phyloP scores from a whole-genome alignment of 2,329 filamentous ascomycete species.

The Cadophora luteo-olivacea region DNA sequence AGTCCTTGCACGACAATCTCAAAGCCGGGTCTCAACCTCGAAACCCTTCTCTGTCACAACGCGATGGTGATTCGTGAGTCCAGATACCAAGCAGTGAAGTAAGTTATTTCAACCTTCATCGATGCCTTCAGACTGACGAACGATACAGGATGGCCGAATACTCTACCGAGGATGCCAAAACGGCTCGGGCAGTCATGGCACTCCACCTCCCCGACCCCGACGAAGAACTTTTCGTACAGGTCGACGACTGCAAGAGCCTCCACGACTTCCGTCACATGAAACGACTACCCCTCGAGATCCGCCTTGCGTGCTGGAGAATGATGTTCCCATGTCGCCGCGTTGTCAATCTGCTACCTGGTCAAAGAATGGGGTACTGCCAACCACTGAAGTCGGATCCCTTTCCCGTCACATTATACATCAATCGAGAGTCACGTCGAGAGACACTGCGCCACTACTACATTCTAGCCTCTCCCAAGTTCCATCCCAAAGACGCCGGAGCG shows the following conservation, averaged over 20 bases:
- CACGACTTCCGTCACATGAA: background rate
- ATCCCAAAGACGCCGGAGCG: background rate
- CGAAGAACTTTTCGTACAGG: background rate
- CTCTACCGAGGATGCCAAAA: background rate
- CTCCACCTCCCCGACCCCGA: background rate
- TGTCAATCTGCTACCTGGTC: background rate
- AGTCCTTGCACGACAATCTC: too few relatives aligned
- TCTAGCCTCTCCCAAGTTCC: background rate
- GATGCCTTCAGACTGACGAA: background rate
- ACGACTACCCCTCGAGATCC: background rate
- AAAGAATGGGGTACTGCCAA: background rate
- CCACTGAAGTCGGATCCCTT: background rate
- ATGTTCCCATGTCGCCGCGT: background rate
- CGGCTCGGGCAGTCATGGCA: background rate
- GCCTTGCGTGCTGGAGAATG: background rate
- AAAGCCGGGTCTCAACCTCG: background rate
- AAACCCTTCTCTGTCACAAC: background rate
- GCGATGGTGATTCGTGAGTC: background rate
- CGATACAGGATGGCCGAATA: background rate
- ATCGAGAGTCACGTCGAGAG: background rate
- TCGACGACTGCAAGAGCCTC: background rate
- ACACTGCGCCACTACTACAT: background rate
- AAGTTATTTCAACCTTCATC: background rate
- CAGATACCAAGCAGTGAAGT: background rate
- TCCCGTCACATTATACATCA: background rate